Conservation (phyloP, 2,329 filamentous ascomycete genomes). For the Emergomyces africanus region DNA sequence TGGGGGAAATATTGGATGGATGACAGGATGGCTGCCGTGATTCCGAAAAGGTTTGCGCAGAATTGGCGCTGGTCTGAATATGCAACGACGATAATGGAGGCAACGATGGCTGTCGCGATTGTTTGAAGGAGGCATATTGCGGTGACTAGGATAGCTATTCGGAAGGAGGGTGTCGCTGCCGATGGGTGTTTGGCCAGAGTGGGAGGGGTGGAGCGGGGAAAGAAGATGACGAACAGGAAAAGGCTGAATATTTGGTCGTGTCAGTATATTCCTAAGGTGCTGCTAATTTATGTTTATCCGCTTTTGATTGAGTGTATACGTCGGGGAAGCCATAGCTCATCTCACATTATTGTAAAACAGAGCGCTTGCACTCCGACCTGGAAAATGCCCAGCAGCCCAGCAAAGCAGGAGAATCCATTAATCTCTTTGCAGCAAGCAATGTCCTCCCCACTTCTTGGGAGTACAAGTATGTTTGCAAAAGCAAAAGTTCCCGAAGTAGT, state of each 20-base stretch:
- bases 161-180: conserved; percentile 37
- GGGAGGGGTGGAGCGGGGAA: conserved; percentile 50
- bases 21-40: conserved; percentile 65
- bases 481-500: conserved; percentile 78
- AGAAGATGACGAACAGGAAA: conserved; percentile 88
- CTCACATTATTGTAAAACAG: conserved; percentile 84
- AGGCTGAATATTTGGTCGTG: conserved; percentile 43
- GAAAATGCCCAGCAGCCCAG: conserved; percentile 73
- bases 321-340: conserved; percentile 9
- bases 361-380: conserved; percentile 88
- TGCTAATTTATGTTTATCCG: background rate
- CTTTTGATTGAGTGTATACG: background rate
- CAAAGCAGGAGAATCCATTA: conserved; percentile 67
- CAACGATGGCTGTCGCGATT: conserved; percentile 53
- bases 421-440: conserved; percentile 77
- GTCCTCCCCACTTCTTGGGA: conserved; percentile 71
- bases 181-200: conserved; percentile 37
- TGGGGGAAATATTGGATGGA: conserved; percentile 90
- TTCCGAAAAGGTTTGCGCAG: conserved; percentile 78
- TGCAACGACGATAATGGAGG: conserved; percentile 51
- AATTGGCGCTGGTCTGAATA: conserved; percentile 51
- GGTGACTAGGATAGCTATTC: conserved; percentile 65
- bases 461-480: conserved; percentile 82
- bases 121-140: conserved; percentile 62
- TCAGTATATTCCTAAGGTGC: background rate